Percentiles rank a stretch among this genome's conserved stretches.
phyloP scores from a whole-genome alignment of 108 stramenopile genomes.

The Conticribra guillardii region DNA sequence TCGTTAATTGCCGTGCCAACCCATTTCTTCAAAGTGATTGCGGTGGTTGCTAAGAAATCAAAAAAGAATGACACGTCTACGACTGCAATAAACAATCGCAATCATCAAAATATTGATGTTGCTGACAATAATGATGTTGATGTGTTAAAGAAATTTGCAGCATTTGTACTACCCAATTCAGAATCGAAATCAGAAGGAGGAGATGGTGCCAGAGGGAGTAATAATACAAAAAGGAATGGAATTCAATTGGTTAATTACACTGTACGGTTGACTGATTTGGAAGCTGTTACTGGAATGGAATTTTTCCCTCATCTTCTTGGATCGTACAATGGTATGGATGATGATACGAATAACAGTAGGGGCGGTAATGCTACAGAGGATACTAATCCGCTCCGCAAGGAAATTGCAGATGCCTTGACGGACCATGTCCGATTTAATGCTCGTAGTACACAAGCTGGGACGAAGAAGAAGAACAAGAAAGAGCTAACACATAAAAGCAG shows the following conservation, averaged over 20 bases:
- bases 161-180: conserved; percentile 83
- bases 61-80: background rate
- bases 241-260: conserved; percentile 59
- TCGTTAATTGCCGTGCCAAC: conserved; percentile 79
- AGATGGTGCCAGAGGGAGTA: no score
- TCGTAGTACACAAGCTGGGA: background rate
- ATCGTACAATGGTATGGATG: conserved; percentile 10
- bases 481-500: no score
- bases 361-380: conserved; percentile 13
- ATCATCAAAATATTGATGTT: background rate
- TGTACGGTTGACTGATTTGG: conserved; percentile 84
- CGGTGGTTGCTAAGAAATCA: conserved; percentile 32
- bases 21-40: conserved; percentile 86
- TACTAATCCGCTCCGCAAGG: conserved; percentile 24
- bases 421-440: conserved; percentile 30
- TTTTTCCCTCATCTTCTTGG: conserved; percentile 67
- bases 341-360: no score
- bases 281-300: conserved; percentile 75
- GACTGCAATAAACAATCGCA: background rate
- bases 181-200: conserved; percentile 17
- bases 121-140: background rate
- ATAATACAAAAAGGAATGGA: conserved; percentile 23
- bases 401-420: conserved; percentile 49
- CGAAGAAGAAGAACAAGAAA: no score
- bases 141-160: conserved; percentile 54